These are phyloP conservation scores for Chlamydomonas sp. DNA, from an alignment of 139 green algal species.

Conservation along the genomic window DNA sequence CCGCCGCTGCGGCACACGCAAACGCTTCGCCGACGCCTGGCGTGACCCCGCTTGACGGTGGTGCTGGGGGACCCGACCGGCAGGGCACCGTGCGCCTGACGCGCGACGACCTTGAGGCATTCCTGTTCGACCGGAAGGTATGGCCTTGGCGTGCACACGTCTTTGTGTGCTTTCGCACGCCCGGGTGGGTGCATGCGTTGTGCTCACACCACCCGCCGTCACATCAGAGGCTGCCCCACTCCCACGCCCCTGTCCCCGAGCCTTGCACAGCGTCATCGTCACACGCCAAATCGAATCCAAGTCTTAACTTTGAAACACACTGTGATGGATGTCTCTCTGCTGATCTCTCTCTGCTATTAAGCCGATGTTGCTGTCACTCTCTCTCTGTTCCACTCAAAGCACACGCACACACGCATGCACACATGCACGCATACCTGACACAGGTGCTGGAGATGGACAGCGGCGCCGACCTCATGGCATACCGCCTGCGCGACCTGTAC, in stretches of 20 bases:
- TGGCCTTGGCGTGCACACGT: too few relatives aligned
- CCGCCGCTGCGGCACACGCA: neutral
- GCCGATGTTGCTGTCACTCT: neutral
- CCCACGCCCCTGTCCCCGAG: neutral
- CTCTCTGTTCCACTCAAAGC: neutral
- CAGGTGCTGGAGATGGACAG: slow-evolving; percentile 9
- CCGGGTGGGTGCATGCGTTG: too few relatives aligned
- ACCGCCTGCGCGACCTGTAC: slow-evolving; percentile 11
- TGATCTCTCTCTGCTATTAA: neutral
- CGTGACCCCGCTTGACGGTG: too few relatives aligned
- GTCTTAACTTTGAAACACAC: neutral
- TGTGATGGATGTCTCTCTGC: too few relatives aligned
- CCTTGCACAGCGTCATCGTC: neutral
- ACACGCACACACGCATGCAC: neutral
- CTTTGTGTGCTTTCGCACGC: too few relatives aligned
- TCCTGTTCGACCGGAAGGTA: slow-evolving; percentile 14
- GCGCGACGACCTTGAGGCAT: neutral
- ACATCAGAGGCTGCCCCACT: neutral
- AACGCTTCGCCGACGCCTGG: neutral
- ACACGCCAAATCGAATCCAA: neutral
- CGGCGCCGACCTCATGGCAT: slow-evolving; percentile 9
- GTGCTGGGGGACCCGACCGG: too few relatives aligned
- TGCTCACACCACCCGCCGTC: too few relatives aligned
- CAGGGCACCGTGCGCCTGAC: slow-evolving; percentile 5
- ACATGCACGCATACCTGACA: neutral